phyloP scores from a whole-genome alignment of 108 stramenopile species.

The Fistulifera solaris region DNA sequence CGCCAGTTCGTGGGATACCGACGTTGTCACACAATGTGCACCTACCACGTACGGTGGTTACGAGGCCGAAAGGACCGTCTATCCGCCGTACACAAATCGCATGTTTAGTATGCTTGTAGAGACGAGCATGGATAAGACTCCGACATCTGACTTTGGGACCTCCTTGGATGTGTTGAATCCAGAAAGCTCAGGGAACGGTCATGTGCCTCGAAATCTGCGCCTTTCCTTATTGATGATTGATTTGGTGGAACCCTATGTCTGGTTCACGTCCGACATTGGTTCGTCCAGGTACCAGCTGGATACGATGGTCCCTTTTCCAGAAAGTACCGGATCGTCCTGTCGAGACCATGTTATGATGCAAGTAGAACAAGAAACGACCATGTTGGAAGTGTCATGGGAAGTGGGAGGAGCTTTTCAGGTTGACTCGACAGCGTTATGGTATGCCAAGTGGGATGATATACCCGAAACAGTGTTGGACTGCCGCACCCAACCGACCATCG shows the following conservation, averaged over 20 bases:
- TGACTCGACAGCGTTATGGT: slow-evolving; percentile 58
- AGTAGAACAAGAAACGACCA: slow-evolving; percentile 4
- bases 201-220: slow-evolving; percentile 86
- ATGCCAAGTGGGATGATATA: slow-evolving; percentile 57
- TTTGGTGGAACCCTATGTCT: slow-evolving; percentile 85
- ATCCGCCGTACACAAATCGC: slow-evolving; percentile 72
- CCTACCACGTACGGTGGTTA: slow-evolving; percentile 61
- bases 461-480: slow-evolving; percentile 33
- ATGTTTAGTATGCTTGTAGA: slow-evolving; percentile 90
- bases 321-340: too few relatives aligned
- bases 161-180: slow-evolving; percentile 36
- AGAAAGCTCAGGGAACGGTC: slow-evolving; percentile 58
- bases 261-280: slow-evolving; percentile 39
- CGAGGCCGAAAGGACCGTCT: slow-evolving; percentile 42
- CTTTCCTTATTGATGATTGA: slow-evolving; percentile 75
- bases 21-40: slow-evolving; percentile 54
- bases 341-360: slow-evolving; percentile 16
- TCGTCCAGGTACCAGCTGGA: neutral
- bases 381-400: slow-evolving; percentile 39
- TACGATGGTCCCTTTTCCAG: too few relatives aligned
- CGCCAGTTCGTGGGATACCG: slow-evolving; percentile 86
- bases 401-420: slow-evolving; percentile 80
- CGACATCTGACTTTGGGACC: slow-evolving; percentile 55
- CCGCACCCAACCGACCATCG: slow-evolving; percentile 26
- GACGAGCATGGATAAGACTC: slow-evolving; percentile 68